A percentile compares a stretch with the other conserved stretches of the same genome.
phyloP scores from a whole-genome alignment of 1,284 basidiomycete species.

The Hemileia vastatrix region DNA sequence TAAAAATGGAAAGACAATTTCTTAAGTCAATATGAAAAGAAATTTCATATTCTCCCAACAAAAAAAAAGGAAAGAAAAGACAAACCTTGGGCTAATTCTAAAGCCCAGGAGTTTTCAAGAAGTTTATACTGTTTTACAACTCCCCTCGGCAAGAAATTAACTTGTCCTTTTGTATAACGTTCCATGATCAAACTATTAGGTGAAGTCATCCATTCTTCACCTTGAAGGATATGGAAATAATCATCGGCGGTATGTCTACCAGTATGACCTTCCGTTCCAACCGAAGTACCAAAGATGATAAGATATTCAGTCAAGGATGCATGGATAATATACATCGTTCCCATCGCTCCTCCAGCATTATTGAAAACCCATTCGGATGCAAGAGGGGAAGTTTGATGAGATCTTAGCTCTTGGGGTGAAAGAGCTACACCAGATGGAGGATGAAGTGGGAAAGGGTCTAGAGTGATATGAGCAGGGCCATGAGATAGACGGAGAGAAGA shows the following conservation, averaged over 20 bases:
- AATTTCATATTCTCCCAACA: too few relatives aligned
- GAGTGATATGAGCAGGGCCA: constrained; percentile 16
- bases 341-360: constrained; percentile 98
- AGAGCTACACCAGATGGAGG: constrained; percentile 22
- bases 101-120: constrained; percentile 85
- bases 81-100: constrained; percentile 85
- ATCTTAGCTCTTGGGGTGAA: constrained; percentile 34
- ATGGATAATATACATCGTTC: constrained; percentile 90
- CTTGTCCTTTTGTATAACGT: constrained; percentile 68
- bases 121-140: constrained; percentile 93
- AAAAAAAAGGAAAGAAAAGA: constrained; percentile 24
- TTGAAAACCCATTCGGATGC: constrained; percentile 80
- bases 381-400: neutral
- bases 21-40: too few relatives aligned
- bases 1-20: neutral
- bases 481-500: constrained; percentile 53
- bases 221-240: constrained; percentile 89
- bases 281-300: constrained; percentile 82
- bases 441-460: constrained; percentile 8
- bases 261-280: constrained; percentile 92
- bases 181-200: constrained; percentile 74
- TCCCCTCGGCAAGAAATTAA: constrained; percentile 73
- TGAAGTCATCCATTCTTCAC: constrained; percentile 81
- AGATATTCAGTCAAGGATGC: constrained; percentile 56
- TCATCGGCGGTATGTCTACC: constrained; percentile 92